Evolutionary conservation across 768 basidiomycete species (phyloP).

Genomic region (Cyclocybe aegerita): DNA sequence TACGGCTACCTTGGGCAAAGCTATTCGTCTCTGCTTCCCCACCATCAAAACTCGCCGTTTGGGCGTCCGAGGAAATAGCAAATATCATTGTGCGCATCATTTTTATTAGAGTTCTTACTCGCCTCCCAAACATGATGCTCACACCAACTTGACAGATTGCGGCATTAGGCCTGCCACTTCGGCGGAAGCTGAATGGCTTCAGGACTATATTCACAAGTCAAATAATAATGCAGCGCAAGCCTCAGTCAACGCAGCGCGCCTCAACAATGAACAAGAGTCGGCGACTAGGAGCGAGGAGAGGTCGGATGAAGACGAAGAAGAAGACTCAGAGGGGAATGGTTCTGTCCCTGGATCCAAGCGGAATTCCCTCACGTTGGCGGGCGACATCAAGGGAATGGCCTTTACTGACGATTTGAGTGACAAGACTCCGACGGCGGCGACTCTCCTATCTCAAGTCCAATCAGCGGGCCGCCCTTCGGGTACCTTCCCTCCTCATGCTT

Average conservation of each 20-base stretch:
- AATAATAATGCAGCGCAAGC: constrained; percentile 82
- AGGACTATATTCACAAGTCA: constrained; percentile 88
- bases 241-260: constrained; percentile 72
- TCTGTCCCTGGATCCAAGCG: constrained; percentile 68
- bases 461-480: constrained; percentile 58
- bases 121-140: constrained; percentile 9
- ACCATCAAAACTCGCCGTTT: constrained; percentile 93
- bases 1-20: constrained; percentile 93
- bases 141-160: constrained; percentile 58
- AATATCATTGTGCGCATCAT: constrained; percentile 79
- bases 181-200: constrained; percentile 88
- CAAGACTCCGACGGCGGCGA: constrained; percentile 85
- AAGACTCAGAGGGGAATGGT: constrained; percentile 73
- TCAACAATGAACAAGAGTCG: constrained; percentile 67
- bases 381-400: constrained; percentile 57
- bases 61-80: constrained; percentile 92
- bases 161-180: constrained; percentile 91
- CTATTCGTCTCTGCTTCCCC: constrained; percentile 89
- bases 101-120: constrained; percentile 26
- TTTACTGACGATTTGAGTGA: constrained; percentile 71
- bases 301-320: constrained; percentile 85
- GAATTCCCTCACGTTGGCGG: constrained; percentile 66
- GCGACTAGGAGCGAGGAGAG: constrained; percentile 63
- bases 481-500: constrained; percentile 66
- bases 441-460: constrained; percentile 75